A percentile compares a stretch with the other conserved stretches of the same genome.
phyloP scores from a whole-genome alignment of 345 rosid genomes.

The Citrus sp. region DNA sequence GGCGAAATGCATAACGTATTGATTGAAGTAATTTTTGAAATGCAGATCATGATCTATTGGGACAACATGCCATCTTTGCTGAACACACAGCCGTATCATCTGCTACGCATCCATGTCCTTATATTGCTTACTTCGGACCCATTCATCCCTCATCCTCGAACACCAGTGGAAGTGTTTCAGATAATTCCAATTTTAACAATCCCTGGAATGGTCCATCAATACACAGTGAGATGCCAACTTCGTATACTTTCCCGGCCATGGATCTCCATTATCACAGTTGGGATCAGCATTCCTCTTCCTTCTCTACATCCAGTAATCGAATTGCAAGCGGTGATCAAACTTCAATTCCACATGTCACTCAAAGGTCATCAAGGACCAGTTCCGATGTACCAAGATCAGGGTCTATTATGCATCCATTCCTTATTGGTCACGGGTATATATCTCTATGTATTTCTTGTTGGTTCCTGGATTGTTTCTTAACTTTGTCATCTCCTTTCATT shows the following conservation, averaged over 20 bases:
- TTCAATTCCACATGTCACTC: conserved; percentile 48
- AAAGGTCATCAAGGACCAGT: conserved; percentile 56
- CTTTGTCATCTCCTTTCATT: neutral
- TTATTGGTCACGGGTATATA: conserved; percentile 75
- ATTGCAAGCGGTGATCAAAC: conserved; percentile 56
- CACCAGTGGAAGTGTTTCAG: conserved; percentile 63
- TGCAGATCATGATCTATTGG: conserved; percentile 82
- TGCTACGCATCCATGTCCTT: conserved; percentile 83
- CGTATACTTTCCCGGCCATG: conserved; percentile 68
- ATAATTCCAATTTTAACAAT: conserved; percentile 61
- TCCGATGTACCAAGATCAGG: conserved; percentile 71
- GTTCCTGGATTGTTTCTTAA: neutral
- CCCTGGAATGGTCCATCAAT: conserved; percentile 78
- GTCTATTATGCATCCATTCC: conserved; percentile 70
- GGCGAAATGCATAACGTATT: conserved; percentile 11
- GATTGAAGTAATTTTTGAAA: conserved; percentile 18
- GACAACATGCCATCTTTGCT: conserved; percentile 62
- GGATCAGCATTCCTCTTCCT: conserved; percentile 72
- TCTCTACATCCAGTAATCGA: conserved; percentile 55
- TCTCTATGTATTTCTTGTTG: conserved; percentile 1
- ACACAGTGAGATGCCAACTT: conserved; percentile 64
- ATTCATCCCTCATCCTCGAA: conserved; percentile 75
- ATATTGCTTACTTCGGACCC: conserved; percentile 83
- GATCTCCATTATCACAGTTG: conserved; percentile 73
- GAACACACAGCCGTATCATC: conserved; percentile 75